Evolutionary conservation across 2,329 filamentous ascomycete genomes (phyloP), one percentile per base, ranked within the genome.

Genomic region (Fusarium luffae): DNA sequence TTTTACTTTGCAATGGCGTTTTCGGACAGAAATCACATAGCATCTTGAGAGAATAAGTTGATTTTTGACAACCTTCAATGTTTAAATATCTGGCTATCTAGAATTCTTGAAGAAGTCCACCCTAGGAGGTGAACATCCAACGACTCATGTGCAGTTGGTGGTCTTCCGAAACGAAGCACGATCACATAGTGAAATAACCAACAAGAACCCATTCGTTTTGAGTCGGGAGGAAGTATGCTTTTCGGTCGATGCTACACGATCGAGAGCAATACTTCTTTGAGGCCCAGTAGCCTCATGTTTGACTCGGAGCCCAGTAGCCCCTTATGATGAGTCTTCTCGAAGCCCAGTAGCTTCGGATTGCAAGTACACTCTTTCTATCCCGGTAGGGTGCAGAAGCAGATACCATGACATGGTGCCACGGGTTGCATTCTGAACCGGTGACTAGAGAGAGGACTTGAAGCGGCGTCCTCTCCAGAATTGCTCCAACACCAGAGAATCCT

Each of bases 111-210:
- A 62, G 46, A 62, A 71, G 60, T 28, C 68, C 68, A 50, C 66
- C 68, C 68, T 70, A 69, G 40, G 11, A 70, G 68, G 59, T 25
- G 60, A 16, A 52, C 64, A 70, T 70, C 68, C 68, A 70, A 71
- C 60, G 55, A 69, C 52, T 48, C 51, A 58, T 71, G 42, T 70
- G 46, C 28, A 47, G 64, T 69, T 71, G 68, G 68, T 71, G 9
- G 59, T 71, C 68, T 70, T 70, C 55, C 56, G 52, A 62, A 65
- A 69, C 46, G 64, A 71, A 69, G 56, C 43, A 66, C 30, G 19
- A 55, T 68, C 54, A 69, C 44, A 58, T 54, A 47, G 63, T 56
- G 58, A 68, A 68, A 68, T 54, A 59, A 68, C 67, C 63, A 68
- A 69, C 63, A 64, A 69, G 37, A 68, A 56, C 51, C 51, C 63